Conservation (phyloP, 257 asterid species). For the Solanum pimpinellifolium region DNA sequence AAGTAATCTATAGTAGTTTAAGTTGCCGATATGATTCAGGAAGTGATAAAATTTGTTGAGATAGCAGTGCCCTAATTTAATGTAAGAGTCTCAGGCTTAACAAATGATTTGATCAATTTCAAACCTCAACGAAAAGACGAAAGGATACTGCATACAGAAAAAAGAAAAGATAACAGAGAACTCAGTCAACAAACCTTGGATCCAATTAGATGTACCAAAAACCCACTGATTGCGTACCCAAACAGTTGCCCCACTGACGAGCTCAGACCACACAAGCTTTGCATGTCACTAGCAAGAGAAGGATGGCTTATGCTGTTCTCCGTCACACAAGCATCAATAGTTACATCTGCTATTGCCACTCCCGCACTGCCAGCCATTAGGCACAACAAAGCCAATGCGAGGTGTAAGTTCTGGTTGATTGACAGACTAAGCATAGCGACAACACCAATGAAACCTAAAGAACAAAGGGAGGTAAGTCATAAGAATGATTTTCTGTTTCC, state of each 20-base stretch:
- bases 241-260: conserved; percentile 50
- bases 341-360: conserved; percentile 55
- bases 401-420: conserved; percentile 19
- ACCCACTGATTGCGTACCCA: conserved; percentile 57
- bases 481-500: not conserved
- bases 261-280: conserved; percentile 50
- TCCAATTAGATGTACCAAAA: conserved; percentile 52
- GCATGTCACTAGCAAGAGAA: conserved; percentile 60
- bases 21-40: not conserved
- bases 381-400: conserved; percentile 27
- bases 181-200: conserved; percentile 34
- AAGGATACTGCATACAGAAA: not conserved
- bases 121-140: not conserved
- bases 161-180: not conserved
- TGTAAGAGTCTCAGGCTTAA: not conserved
- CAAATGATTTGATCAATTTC: not conserved
- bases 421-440: conserved; percentile 42
- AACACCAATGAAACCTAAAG: conserved; percentile 39
- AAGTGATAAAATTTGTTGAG: not conserved
- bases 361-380: conserved; percentile 41
- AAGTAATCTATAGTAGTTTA: not conserved
- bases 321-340: conserved; percentile 65
- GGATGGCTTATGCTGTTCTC: conserved; percentile 44
- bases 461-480: not conserved
- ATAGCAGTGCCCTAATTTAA: not conserved